Evolutionary conservation across 306 rosid species (phyloP).

Genomic region (Glycine latifolia): DNA sequence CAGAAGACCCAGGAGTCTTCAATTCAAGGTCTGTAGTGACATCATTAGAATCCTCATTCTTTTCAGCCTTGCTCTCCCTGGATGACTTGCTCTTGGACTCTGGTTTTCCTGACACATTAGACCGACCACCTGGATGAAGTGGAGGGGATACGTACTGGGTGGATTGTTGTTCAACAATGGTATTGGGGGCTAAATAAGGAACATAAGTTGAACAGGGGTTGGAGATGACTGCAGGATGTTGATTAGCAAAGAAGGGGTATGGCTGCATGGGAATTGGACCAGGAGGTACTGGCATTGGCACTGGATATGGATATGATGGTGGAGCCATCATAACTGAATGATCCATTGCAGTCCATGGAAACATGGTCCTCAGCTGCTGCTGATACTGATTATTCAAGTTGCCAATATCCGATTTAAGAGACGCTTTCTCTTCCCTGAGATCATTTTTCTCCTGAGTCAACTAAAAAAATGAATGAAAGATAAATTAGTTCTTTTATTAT

Average conservation of each 20-base stretch:
- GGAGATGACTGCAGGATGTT: conserved; percentile 73
- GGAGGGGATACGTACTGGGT: conserved; percentile 59
- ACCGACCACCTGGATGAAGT: conserved; percentile 59
- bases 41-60: conserved; percentile 62
- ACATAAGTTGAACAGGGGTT: conserved; percentile 77
- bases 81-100: conserved; percentile 63
- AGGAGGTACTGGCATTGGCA: conserved; percentile 77
- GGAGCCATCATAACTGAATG: conserved; percentile 82
- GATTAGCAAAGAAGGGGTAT: conserved; percentile 75
- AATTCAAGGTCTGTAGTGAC: conserved; percentile 66
- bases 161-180: conserved; percentile 76
- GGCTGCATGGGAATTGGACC: conserved; percentile 83
- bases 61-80: conserved; percentile 66
- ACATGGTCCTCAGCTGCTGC: conserved; percentile 78
- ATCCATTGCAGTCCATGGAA: conserved; percentile 89
- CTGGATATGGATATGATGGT: conserved; percentile 78
- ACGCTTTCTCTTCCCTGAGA: conserved; percentile 94
- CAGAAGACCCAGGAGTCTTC: conserved; percentile 78
- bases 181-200: conserved; percentile 71
- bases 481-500: conserved; percentile 31
- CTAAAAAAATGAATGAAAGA: conserved; percentile 56
- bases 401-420: conserved; percentile 82
- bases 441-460: conserved; percentile 89
- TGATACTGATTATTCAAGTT: conserved; percentile 81
- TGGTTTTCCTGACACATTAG: conserved; percentile 61